Evolutionary conservation across 2,329 filamentous ascomycete genomes (phyloP).

Genomic region (Fusarium papillatum): DNA sequence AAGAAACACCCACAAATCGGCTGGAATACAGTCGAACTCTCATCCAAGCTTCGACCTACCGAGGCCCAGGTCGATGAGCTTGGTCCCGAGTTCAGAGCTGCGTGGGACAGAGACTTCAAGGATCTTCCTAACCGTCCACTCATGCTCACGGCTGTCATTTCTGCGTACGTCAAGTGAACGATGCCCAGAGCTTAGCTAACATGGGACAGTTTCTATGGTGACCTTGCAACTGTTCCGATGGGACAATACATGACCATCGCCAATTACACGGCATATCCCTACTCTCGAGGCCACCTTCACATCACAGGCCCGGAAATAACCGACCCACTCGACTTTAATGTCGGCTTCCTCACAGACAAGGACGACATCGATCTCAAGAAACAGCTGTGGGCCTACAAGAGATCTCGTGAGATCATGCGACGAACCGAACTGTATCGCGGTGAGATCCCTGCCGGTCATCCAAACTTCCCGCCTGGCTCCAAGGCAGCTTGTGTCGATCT

Average conservation of each 20-base stretch:
- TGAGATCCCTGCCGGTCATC: constrained; percentile 58
- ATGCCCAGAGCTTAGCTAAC: background rate
- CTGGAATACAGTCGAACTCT: constrained; percentile 70
- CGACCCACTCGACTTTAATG: constrained; percentile 67
- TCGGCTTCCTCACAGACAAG: constrained; percentile 67
- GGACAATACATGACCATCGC: constrained; percentile 66
- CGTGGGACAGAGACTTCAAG: constrained; percentile 69
- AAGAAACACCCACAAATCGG: constrained; percentile 64
- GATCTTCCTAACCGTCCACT: constrained; percentile 59
- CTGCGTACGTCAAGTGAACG: constrained; percentile 34
- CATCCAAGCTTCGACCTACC: constrained; percentile 68
- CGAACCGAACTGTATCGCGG: constrained; percentile 68
- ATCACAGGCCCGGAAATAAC: constrained; percentile 61
- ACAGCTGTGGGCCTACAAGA: constrained; percentile 76
- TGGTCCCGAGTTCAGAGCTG: constrained; percentile 64
- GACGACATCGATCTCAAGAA: constrained; percentile 73
- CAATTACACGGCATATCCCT: constrained; percentile 59
- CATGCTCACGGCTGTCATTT: constrained; percentile 54
- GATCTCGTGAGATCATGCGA: constrained; percentile 71
- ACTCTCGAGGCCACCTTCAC: constrained; percentile 72
- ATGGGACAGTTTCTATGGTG: constrained; percentile 53
- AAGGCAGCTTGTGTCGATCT: constrained; percentile 60
- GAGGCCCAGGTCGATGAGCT: constrained; percentile 64
- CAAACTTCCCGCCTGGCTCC: constrained; percentile 57
- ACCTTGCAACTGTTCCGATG: constrained; percentile 51